Evolutionary conservation across 805 yeast species (phyloP).

Genomic region (Yarrowia deformans): DNA sequence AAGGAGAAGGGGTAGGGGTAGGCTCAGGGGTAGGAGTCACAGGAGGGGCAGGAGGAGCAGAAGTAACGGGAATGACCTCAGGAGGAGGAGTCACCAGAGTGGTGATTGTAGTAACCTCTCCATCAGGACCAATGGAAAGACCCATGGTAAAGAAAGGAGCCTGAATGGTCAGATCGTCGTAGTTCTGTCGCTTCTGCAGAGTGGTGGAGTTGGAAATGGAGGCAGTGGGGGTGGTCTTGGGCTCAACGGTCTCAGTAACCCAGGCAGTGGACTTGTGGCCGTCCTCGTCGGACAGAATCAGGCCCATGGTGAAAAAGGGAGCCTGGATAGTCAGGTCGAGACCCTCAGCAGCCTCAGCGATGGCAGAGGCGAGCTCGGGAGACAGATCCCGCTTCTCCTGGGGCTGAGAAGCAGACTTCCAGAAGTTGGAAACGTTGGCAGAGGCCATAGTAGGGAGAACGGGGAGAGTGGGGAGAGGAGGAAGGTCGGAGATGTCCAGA

Average conservation of each 20-base stretch:
- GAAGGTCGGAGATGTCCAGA: conserved; percentile 8
- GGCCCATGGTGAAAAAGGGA: conserved; percentile 31
- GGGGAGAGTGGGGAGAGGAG: neutral
- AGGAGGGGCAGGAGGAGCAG: neutral
- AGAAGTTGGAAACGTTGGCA: conserved; percentile 9
- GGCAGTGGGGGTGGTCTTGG: conserved; percentile 3
- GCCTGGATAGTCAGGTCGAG: conserved; percentile 27
- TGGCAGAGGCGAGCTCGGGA: neutral
- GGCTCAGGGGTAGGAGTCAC: conserved; percentile 6
- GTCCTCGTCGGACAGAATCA: conserved; percentile 1
- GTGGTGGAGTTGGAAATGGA: conserved; percentile 4
- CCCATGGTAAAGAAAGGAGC: conserved; percentile 28
- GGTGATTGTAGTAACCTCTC: conserved; percentile 13
- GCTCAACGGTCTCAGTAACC: conserved; percentile 19
- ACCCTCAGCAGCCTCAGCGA: conserved; percentile 16
- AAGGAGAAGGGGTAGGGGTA: neutral
- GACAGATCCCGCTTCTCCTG: conserved; percentile 12
- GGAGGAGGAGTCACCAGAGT: conserved; percentile 28
- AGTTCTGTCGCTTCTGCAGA: conserved; percentile 14
- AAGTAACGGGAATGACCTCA: neutral
- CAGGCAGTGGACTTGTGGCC: conserved; percentile 11
- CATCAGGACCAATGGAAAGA: conserved; percentile 29
- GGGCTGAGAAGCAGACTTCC: neutral
- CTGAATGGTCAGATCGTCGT: conserved; percentile 7
- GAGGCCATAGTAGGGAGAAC: neutral